These are phyloP conservation scores for Suillus fuscotomentosus DNA, from an alignment of 768 basidiomycete genomes.

Conservation along the genomic window DNA sequence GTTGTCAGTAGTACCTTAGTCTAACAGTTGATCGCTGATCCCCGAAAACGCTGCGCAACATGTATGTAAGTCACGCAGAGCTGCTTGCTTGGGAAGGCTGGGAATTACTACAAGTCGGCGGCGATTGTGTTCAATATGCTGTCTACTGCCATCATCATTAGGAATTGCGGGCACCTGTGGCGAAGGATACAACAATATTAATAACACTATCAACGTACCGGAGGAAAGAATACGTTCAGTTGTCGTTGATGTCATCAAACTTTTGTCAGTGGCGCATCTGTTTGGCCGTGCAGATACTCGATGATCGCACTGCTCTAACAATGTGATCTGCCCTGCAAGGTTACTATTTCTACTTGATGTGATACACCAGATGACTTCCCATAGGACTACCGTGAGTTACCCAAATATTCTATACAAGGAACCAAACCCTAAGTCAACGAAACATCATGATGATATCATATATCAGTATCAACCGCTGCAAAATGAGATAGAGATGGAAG, in stretches of 20 bases:
- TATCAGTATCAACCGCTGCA: too few relatives aligned
- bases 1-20: too few relatives aligned
- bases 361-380: background rate
- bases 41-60: background rate
- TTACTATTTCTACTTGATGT: background rate
- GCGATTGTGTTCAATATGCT: background rate
- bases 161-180: background rate
- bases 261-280: background rate
- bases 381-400: too few relatives aligned
- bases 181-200: background rate
- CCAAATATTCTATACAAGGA: too few relatives aligned
- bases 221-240: background rate
- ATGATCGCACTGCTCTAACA: background rate
- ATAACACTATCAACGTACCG: background rate
- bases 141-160: background rate
- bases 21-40: background rate
- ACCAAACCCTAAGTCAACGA: too few relatives aligned
- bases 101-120: background rate
- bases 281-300: background rate
- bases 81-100: background rate
- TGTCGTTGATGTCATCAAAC: background rate
- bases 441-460: too few relatives aligned
- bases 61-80: background rate
- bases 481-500: too few relatives aligned
- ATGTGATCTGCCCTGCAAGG: background rate